Percentiles rank a stretch among this genome's conserved stretches.
Conservation (phyloP, 1,284 basidiomycete species). For the Ustilago loliicola region DNA sequence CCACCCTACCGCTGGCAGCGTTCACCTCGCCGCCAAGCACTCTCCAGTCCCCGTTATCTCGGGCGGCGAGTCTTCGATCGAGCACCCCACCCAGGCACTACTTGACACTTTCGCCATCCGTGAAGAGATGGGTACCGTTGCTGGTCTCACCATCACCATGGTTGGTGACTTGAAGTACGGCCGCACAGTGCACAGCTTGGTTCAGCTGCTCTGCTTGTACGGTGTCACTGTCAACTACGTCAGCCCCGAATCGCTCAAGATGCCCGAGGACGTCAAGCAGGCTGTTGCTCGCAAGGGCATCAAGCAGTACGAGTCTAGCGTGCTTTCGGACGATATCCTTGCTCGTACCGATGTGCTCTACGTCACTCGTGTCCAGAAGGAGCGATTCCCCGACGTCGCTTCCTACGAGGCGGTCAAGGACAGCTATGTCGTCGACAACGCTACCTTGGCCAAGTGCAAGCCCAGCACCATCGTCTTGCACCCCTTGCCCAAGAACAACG, state of each 20-base stretch:
- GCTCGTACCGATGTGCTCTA: slow-evolving; percentile 96
- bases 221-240: slow-evolving; percentile 95
- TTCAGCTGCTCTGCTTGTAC: slow-evolving; percentile 87
- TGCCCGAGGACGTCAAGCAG: slow-evolving; percentile 88
- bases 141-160: slow-evolving; percentile 91
- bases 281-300: slow-evolving; percentile 73
- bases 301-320: slow-evolving; percentile 85
- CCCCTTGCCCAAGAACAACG: slow-evolving; percentile 92
- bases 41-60: slow-evolving; percentile 96
- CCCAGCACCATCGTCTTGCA: slow-evolving; percentile 99
- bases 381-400: slow-evolving; percentile 84
- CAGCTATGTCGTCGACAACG: slow-evolving; percentile 92
- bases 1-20: slow-evolving; percentile 92
- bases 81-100: slow-evolving; percentile 87
- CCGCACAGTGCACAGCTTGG: slow-evolving; percentile 95
- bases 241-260: slow-evolving; percentile 86
- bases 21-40: slow-evolving; percentile 80
- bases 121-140: slow-evolving; percentile 96
- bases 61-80: slow-evolving; percentile 95
- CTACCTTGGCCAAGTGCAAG: slow-evolving; percentile 89
- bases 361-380: slow-evolving; percentile 95
- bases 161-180: slow-evolving; percentile 98
- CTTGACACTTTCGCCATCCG: slow-evolving; percentile 98
- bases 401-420: slow-evolving; percentile 95
- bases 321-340: slow-evolving; percentile 85